Conservation (phyloP, 306 rosid species). For the Cucurbita moschata region DNA sequence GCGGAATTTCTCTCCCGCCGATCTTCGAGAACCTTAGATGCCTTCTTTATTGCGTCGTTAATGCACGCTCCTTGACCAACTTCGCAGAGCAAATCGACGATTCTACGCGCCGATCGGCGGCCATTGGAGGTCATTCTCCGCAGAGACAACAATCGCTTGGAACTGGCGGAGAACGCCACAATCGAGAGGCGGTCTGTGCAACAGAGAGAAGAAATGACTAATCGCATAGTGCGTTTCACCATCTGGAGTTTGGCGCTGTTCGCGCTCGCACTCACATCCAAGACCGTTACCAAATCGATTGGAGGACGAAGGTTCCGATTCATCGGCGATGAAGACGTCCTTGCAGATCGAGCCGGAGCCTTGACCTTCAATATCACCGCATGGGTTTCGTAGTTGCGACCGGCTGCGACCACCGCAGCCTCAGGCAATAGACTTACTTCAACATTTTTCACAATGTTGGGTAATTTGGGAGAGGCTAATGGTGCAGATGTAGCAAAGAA, state of each 20-base stretch:
- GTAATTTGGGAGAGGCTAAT: slow-evolving; percentile 8
- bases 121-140: slow-evolving; percentile 55
- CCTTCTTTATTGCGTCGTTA: slow-evolving; percentile 73
- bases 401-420: slow-evolving; percentile 59
- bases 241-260: slow-evolving; percentile 38
- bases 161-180: slow-evolving; percentile 64
- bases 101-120: slow-evolving; percentile 47
- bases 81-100: slow-evolving; percentile 25
- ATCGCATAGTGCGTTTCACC: slow-evolving; percentile 54
- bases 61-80: slow-evolving; percentile 40
- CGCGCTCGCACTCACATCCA: slow-evolving; percentile 49
- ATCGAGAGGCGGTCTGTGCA: slow-evolving; percentile 71
- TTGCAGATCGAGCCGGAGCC: slow-evolving; percentile 23
- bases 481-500: slow-evolving; percentile 30
- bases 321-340: slow-evolving; percentile 3
- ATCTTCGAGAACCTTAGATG: slow-evolving; percentile 76
- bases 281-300: slow-evolving; percentile 56
- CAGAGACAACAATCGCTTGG: slow-evolving; percentile 63
- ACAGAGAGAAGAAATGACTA: slow-evolving; percentile 45
- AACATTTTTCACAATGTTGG: slow-evolving; percentile 6
- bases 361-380: slow-evolving; percentile 55
- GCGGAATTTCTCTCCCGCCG: slow-evolving; percentile 69
- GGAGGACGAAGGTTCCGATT: slow-evolving; percentile 35
- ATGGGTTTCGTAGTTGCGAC: slow-evolving; percentile 45
- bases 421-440: slow-evolving; percentile 52